These are phyloP conservation scores for Mycocalia duriaeana DNA, from an alignment of 1,284 basidiomycete species.

Conservation along the genomic window DNA sequence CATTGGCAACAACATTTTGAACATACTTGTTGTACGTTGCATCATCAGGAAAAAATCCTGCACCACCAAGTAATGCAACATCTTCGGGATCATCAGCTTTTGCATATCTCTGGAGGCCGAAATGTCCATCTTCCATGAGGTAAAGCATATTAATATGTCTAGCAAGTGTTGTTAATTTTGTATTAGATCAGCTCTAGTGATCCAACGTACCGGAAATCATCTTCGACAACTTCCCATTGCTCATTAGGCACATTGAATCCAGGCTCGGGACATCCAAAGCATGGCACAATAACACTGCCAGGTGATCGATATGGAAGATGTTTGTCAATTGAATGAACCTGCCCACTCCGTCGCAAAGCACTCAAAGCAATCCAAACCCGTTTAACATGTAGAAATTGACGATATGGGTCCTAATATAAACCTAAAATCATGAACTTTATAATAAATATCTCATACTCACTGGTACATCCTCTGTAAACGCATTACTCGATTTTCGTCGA, in stretches of 20 bases:
- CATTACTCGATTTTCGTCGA: background rate
- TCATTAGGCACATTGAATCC: conserved; percentile 12
- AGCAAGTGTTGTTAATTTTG: background rate
- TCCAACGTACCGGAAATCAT: conserved; percentile 5
- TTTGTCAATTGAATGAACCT: conserved; percentile 12
- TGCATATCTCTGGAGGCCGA: conserved; percentile 1
- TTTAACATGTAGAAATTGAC: conserved; percentile 9
- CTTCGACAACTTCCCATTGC: conserved; percentile 1
- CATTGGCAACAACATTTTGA: background rate
- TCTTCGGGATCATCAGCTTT: conserved; percentile 10
- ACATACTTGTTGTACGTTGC: conserved; percentile 3
- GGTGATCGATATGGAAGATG: conserved; percentile 6
- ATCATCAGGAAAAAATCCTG: conserved; percentile 5
- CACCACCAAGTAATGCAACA: conserved; percentile 5
- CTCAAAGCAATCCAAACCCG: conserved; percentile 9
- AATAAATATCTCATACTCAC: background rate
- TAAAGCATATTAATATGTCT: conserved; percentile 1
- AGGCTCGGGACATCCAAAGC: conserved; percentile 14
- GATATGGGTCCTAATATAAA: conserved; percentile 7
- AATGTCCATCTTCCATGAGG: conserved; percentile 7
- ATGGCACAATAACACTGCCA: conserved; percentile 11
- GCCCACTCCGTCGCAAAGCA: conserved; percentile 7
- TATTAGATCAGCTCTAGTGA: background rate
- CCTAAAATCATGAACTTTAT: background rate
- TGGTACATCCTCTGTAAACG: background rate